Evolutionary conservation across 148 eudicot species (phyloP), one percentile per base, ranked within the genome.

Genomic region (Diospyros kaki): DNA sequence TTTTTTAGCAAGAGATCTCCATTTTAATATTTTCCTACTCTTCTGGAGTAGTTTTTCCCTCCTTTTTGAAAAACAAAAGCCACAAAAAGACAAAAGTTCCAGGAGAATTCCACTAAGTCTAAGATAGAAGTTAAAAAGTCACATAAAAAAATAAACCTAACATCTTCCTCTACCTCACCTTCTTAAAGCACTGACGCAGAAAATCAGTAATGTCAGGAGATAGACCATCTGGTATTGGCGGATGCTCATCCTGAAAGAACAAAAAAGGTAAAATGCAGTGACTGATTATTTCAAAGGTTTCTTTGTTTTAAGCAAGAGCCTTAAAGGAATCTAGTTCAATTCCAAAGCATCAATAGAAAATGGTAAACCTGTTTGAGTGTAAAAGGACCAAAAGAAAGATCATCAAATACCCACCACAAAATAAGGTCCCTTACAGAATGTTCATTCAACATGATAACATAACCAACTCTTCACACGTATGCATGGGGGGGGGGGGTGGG

Each of bases 171-270:
- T 45, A 62, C 60, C 80, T 83, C 79, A 91, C 99, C 98, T 95
- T 95, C 85, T 95, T 86, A 83, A 95, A 95, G 81, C 99, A 95
- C 66, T 89, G 98, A 10, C 84, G 88, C 71, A 95, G 81, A 83
- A 95, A 95, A 87, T 95, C 97, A 51, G 96, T 83, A 61, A 95
- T 90, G 77, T 88, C 93, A 58, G 90, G 86, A 69, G 99, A 95
- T 50, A 95, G 82, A 74, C 97, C 86, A 79, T 95, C 99, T 50
- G 99, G 99, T 74, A 95, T 93, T 64, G 99, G 99, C 82, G 99
- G 99, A 76, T 84, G 84, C 73, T 92, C 97, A 84, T 95, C 99
- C 99, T 95, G 92, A 72, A 81, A 61, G 28, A 71, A 65, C 54
- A 6, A 79, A 68, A 68, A 45, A 68, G 71, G 64, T 3, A 51